Conservation (phyloP, 78 protist species). For the Creolimax fragrantissima region DNA sequence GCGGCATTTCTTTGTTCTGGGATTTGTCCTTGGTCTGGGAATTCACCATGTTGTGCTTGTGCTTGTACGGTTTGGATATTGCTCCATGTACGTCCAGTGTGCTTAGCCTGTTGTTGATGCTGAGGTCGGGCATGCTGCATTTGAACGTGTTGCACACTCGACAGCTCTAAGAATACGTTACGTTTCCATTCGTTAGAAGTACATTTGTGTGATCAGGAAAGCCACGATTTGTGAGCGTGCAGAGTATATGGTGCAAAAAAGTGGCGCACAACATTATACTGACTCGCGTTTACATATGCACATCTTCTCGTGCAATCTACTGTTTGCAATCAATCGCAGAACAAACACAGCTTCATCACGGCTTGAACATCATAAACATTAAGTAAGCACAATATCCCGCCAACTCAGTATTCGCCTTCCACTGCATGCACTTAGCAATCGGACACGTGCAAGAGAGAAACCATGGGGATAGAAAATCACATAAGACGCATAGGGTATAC, state of each 20-base stretch:
- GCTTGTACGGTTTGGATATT: neutral
- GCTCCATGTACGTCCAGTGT: neutral
- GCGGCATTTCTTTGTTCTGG: too few species aligned
- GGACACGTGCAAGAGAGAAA: neutral
- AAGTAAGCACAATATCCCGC: neutral
- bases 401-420: neutral
- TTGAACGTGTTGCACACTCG: neutral
- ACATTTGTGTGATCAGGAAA: neutral
- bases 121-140: neutral
- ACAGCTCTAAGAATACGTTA: neutral
- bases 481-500: neutral
- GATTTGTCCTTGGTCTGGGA: too few species aligned
- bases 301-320: neutral
- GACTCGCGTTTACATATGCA: neutral
- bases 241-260: neutral
- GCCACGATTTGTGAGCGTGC: neutral
- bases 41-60: too few species aligned
- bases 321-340: neutral
- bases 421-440: neutral
- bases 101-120: neutral
- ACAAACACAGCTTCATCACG: neutral
- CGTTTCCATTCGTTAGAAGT: neutral
- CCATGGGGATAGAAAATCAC: neutral
- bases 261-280: neutral
- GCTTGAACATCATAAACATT: neutral